These are phyloP conservation scores for Martiniozyma asiatica DNA, from an alignment of 1,139 yeast species.

Conservation along the genomic window DNA sequence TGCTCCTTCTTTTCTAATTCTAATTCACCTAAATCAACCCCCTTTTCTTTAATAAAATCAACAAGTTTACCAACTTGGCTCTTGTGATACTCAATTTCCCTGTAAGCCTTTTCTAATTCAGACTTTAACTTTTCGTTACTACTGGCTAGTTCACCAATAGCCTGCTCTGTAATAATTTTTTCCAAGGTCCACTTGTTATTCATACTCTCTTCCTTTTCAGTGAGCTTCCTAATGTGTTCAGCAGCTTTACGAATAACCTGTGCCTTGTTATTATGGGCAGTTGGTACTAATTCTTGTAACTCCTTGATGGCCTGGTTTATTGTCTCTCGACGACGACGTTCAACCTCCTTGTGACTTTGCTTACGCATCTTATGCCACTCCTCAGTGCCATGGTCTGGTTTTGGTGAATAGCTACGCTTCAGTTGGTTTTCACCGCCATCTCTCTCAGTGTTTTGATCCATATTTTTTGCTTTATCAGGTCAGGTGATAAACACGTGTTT, in stretches of 20 bases:
- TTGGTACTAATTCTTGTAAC: conserved; percentile 72
- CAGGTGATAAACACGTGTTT: no score
- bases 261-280: conserved; percentile 84
- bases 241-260: conserved; percentile 81
- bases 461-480: no score
- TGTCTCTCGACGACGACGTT: conserved; percentile 86
- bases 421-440: no score
- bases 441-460: no score
- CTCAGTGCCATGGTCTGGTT: conserved; percentile 53
- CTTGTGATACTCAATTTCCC: conserved; percentile 81
- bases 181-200: conserved; percentile 93
- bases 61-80: conserved; percentile 22
- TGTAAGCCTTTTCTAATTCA: conserved; percentile 83
- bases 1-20: no score
- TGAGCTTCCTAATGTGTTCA: conserved; percentile 77
- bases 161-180: conserved; percentile 83
- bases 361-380: conserved; percentile 84
- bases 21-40: no score
- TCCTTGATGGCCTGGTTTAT: conserved; percentile 84
- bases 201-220: conserved; percentile 77
- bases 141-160: conserved; percentile 65
- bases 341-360: conserved; percentile 94
- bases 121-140: conserved; percentile 69
- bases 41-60: conserved; percentile 4
- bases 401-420: no score